Percentiles rank a stretch among this genome's conserved stretches.
These are phyloP conservation scores for Cenchrus americanus DNA, from an alignment of 176 grass and related monocot species.

Conservation along the genomic window DNA sequence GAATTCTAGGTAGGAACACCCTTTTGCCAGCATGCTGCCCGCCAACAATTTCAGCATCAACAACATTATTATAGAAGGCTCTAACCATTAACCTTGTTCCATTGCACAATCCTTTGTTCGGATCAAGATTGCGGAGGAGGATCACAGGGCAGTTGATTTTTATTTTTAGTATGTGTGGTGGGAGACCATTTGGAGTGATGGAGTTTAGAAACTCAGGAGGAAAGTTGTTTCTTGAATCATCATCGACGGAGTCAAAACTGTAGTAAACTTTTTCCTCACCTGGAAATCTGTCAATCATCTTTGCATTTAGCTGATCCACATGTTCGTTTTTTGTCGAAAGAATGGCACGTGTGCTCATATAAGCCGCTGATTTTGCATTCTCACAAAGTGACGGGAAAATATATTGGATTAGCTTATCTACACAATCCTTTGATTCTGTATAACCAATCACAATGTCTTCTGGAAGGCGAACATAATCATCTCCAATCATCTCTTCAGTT, in stretches of 20 bases:
- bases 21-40: no score
- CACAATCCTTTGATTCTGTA: neutral
- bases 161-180: neutral
- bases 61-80: no score
- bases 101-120: no score
- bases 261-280: neutral
- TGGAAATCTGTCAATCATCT: neutral
- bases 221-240: neutral
- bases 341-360: neutral
- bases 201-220: neutral
- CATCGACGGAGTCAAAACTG: neutral
- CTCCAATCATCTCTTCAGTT: neutral
- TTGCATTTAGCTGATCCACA: neutral
- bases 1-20: no score
- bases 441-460: slow-evolving; percentile 2
- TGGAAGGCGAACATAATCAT: neutral
- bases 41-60: no score
- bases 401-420: neutral
- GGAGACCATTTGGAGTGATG: neutral
- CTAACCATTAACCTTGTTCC: no score
- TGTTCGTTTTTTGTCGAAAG: neutral
- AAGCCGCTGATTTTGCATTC: neutral
- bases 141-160: neutral
- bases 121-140: no score
- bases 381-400: neutral